Evolutionary conservation across 1,139 yeast genomes (phyloP).

Genomic region (Scheffersomyces lignicola): DNA sequence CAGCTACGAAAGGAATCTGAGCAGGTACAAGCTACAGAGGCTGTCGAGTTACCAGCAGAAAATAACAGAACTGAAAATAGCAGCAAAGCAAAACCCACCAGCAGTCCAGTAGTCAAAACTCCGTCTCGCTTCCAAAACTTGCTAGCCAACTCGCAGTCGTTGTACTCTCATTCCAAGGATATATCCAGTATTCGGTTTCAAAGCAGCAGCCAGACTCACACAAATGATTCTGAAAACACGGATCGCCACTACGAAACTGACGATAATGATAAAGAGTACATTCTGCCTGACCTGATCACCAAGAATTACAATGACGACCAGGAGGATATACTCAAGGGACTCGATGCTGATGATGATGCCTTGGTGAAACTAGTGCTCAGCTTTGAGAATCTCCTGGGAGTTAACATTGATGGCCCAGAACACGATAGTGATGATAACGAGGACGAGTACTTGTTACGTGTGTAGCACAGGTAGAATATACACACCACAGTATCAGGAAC

Average conservation of each 20-base stretch:
- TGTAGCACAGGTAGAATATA: slow-evolving; percentile 7
- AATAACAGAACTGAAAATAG: slow-evolving; percentile 1
- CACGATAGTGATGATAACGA: slow-evolving; percentile 19
- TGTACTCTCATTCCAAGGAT: slow-evolving; percentile 31
- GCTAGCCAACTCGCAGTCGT: slow-evolving; percentile 38
- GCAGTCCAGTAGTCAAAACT: slow-evolving; percentile 7
- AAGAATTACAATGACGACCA: slow-evolving; percentile 25
- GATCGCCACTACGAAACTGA: slow-evolving; percentile 18
- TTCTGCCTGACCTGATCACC: slow-evolving; percentile 45
- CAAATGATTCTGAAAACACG: slow-evolving; percentile 13
- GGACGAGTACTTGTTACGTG: slow-evolving; percentile 36
- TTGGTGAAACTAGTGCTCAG: slow-evolving; percentile 27
- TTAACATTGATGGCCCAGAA: slow-evolving; percentile 7
- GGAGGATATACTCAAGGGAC: slow-evolving; percentile 17
- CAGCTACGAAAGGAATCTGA: slow-evolving; percentile 20
- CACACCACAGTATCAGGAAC: no score
- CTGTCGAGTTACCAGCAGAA: slow-evolving; percentile 5
- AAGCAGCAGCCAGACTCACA: slow-evolving; percentile 13
- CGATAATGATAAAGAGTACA: slow-evolving; percentile 37
- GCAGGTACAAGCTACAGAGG: no score
- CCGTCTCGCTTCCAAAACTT: slow-evolving; percentile 35
- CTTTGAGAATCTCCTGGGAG: slow-evolving; percentile 11
- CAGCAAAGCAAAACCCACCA: not conserved
- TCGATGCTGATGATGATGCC: slow-evolving; percentile 21
- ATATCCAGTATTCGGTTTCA: slow-evolving; percentile 12